Conservation (phyloP, 371 early-diverging fungal genomes). For the Encephalitozoon intestinalis region DNA sequence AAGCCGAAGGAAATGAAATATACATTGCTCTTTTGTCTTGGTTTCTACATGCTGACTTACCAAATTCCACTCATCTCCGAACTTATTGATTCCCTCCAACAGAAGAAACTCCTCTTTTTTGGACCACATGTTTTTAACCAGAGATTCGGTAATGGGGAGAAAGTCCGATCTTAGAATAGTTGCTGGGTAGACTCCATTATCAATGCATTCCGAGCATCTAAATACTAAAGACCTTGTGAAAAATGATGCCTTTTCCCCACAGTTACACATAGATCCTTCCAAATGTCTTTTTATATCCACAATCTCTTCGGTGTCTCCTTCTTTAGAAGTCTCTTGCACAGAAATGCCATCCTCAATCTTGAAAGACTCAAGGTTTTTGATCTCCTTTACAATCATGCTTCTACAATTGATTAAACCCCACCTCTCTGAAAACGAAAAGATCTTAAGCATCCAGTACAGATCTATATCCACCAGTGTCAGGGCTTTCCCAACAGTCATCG, state of each 20-base stretch:
- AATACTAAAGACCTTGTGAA: constrained; percentile 23
- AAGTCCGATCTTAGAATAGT: constrained; percentile 29
- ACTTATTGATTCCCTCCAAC: constrained; percentile 85
- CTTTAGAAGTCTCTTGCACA: background rate
- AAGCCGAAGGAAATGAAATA: constrained; percentile 79
- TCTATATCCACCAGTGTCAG: constrained; percentile 83
- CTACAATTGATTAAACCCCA: constrained; percentile 92
- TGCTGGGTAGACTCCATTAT: constrained; percentile 37
- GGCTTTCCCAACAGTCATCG: constrained; percentile 77
- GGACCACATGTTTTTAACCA: constrained; percentile 67
- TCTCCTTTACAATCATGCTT: constrained; percentile 23
- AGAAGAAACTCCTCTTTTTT: constrained; percentile 82
- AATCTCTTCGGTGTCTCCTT: background rate
- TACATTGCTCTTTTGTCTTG: constrained; percentile 78
- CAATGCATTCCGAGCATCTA: constrained; percentile 50
- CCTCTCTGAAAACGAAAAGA: constrained; percentile 91
- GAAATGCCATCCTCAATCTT: background rate
- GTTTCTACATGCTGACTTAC: constrained; percentile 81
- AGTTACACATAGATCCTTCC: constrained; percentile 5
- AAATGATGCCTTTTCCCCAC: background rate
- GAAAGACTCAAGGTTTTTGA: constrained; percentile 4
- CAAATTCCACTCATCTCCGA: constrained; percentile 79
- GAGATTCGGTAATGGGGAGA: constrained; percentile 22
- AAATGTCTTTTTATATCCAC: background rate
- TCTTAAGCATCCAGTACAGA: constrained; percentile 85